Evolutionary conservation across 2,329 filamentous ascomycete species (phyloP).

Genomic region (Cladophialophora exuberans): DNA sequence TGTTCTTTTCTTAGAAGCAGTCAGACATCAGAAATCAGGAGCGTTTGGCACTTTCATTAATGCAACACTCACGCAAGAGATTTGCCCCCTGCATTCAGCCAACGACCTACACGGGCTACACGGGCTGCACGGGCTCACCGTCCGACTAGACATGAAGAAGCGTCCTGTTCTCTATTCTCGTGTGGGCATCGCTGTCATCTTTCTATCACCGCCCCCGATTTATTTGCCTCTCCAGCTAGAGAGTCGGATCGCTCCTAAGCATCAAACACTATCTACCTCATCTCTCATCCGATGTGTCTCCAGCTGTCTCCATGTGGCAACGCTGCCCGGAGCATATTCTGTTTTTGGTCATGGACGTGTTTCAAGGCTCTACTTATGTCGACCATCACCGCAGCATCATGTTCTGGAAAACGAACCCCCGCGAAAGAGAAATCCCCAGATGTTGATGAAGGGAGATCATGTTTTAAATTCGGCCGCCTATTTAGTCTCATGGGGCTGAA

Average conservation of each 20-base stretch:
- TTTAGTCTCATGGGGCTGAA: neutral
- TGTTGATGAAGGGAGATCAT: slow-evolving; percentile 21
- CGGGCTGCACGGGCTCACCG: too few relatives aligned
- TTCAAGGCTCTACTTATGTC: neutral
- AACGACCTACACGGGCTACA: too few relatives aligned
- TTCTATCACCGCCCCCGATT: too few relatives aligned
- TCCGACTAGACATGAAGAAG: too few relatives aligned
- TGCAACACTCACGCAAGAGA: too few relatives aligned
- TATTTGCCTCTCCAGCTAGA: neutral
- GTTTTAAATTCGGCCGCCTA: neutral
- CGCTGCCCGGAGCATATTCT: slow-evolving; percentile 3
- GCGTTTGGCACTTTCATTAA: too few relatives aligned
- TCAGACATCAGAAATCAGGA: too few relatives aligned
- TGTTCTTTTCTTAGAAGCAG: too few relatives aligned
- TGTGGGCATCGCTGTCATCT: too few relatives aligned
- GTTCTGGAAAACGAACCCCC: slow-evolving; percentile 3
- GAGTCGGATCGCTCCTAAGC: neutral
- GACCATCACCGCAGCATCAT: neutral
- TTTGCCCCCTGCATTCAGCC: too few relatives aligned
- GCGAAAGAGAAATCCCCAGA: neutral
- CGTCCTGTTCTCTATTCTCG: too few relatives aligned
- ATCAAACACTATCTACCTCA: slow-evolving; percentile 22
- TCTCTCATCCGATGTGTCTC: neutral
- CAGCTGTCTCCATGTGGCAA: neutral
- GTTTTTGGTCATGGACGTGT: slow-evolving; percentile 1